phyloP scores from a whole-genome alignment of 257 asterid genomes.

The Leptodermis oblonga region DNA sequence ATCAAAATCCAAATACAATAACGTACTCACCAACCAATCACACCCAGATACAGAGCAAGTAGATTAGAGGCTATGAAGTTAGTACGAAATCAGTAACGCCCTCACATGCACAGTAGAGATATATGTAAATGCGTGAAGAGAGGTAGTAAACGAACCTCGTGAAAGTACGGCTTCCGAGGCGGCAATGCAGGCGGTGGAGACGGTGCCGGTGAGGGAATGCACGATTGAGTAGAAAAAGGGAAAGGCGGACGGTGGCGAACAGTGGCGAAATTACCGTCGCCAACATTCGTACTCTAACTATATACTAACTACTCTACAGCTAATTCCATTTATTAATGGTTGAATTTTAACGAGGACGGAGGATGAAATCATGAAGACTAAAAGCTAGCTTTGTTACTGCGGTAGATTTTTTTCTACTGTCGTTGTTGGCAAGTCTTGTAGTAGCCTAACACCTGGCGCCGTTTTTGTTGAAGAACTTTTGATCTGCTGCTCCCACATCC shows the following conservation, averaged over 20 bases:
- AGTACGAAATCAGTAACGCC: neutral
- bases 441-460: neutral
- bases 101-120: neutral
- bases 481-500: neutral
- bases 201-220: neutral
- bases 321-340: too few relatives aligned
- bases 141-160: neutral
- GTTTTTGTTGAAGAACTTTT: neutral
- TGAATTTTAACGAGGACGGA: too few relatives aligned
- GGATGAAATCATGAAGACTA: too few relatives aligned
- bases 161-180: neutral
- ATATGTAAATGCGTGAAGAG: too few relatives aligned
- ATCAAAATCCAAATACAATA: neutral
- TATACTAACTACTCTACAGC: too few relatives aligned
- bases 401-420: neutral
- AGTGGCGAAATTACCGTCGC: neutral
- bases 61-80: neutral
- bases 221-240: neutral
- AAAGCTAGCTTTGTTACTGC: too few relatives aligned
- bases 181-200: slow-evolving; percentile 1
- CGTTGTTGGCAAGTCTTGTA: neutral
- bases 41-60: too few relatives aligned
- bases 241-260: neutral
- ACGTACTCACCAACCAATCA: neutral
- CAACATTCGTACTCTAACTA: neutral